These are phyloP conservation scores for Blastocystis sp. DNA, from an alignment of 352 stramenopile genomes.

Conservation along the genomic window DNA sequence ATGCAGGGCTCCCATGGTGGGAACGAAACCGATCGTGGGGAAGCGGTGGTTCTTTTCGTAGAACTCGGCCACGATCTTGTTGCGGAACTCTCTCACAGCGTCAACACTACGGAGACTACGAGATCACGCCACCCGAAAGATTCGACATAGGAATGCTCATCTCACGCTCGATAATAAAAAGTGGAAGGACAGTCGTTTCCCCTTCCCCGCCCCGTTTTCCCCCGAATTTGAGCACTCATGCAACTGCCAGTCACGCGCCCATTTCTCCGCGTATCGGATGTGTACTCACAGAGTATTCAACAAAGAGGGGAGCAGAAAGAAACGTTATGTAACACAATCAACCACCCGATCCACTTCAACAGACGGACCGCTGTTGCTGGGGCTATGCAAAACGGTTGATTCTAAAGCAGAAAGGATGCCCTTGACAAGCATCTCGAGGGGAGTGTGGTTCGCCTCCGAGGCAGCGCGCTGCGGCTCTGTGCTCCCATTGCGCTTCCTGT, in stretches of 20 bases:
- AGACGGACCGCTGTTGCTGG: too few relatives aligned
- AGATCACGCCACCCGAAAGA: not conserved
- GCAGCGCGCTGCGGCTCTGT: not conserved
- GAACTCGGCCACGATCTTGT: conserved; percentile 59
- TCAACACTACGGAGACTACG: conserved; percentile 45
- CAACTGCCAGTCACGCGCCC: too few relatives aligned
- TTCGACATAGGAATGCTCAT: conserved; percentile 46
- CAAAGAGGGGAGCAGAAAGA: not conserved
- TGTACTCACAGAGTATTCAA: not conserved
- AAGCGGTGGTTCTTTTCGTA: conserved; percentile 64
- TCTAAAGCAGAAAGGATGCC: too few relatives aligned
- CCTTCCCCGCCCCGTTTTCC: not conserved
- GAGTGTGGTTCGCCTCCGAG: too few relatives aligned
- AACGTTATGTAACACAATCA: too few relatives aligned
- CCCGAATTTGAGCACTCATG: too few relatives aligned
- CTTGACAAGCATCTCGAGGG: too few relatives aligned
- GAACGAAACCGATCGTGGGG: conserved; percentile 88
- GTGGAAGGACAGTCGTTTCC: not conserved
- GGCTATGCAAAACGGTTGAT: too few relatives aligned
- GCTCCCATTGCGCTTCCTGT: not conserved
- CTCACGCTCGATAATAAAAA: not conserved
- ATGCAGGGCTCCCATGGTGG: conserved; percentile 98
- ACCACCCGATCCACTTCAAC: too few relatives aligned
- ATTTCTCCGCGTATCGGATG: too few relatives aligned
- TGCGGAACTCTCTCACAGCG: conserved; percentile 15